Base-by-base conservation (phyloP, 129 eudicot genomes). In the Escallonia rubra region DNA sequence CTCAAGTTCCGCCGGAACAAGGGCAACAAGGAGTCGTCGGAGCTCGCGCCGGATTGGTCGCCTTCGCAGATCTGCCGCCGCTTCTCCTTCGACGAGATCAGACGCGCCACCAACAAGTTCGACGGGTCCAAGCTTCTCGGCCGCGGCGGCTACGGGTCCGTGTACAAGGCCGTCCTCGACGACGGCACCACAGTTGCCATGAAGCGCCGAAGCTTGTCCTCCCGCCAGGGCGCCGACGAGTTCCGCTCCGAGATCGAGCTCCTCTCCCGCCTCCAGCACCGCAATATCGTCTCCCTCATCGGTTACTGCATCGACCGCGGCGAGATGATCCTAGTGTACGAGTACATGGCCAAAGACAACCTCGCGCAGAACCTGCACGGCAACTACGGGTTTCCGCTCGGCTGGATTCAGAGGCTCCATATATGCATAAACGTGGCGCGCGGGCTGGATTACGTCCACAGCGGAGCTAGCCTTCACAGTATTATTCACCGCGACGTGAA, bases 81-180 rank as follows among this genome's bases (percentile, higher is more conserved):
- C 23, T 73, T 73, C 45, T 64, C 77, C 34, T 16, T 73, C 14
- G 58, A 43, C 2, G 71, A 73, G 52, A 73, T 73, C 38, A 50
- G 43, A 41, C 57, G 44, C 2, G 77, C 71, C 42, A 65, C 77
- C 6, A 8, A 65, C 47, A 46, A 64, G 13, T 73, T 72, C 12
- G 42, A 63, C 43, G 64, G 12, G 16, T 5, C 59, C 15, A 0
- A 63, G 76, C 39, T 44, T 64, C 54, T 72, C 2, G 70, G 76
- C 50, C 4, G 45, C 14, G 76, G 76, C 23, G 76, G 70, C 13
- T 54, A 3, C 7, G 59, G 59, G 14, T 11, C 13, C 23, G 59
- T 54, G 4, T 54, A 4, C n/a, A 54, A 54, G 14, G 59, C 23
- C 23, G 59, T 54, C 14, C 7, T 54, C 7, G 59, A 54, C 14